Base-by-base conservation (phyloP, 108 stramenopile genomes). In the Nitzschia sp. region DNA sequence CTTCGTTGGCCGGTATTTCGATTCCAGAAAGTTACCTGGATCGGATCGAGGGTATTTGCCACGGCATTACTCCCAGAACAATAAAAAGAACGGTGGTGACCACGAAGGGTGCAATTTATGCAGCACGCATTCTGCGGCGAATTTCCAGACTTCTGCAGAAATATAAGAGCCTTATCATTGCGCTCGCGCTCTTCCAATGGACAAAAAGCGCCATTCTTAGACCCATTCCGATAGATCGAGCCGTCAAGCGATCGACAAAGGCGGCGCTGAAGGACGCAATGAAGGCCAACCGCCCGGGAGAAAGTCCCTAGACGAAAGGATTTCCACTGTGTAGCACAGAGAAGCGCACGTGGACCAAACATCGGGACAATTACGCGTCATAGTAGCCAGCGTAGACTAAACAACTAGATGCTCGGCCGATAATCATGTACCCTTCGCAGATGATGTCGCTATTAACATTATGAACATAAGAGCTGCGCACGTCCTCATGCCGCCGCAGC, bases 101-200 rank as follows among this genome's bases (percentile, higher is more conserved):
- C 9, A 66, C 82, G 0, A 87, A 88, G 64, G 71, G 75, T 9
- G 77, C 67, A 1, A 47, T 79, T 26, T 87, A 78, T 27, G 68
- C 63, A 26, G 59, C 79, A 51, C 81, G 74, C 48, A 45, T 90
- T 34, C 46, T 76, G 32, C 68, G 88, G n/a, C 87, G 88, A 59
- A 63, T 66, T 23, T 47, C 78, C 30, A 60, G 68, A 30, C 66
- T 94, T 1, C 64, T 91, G 63, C 38, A 80, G 47, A 88, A 89
- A 54, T 94, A 90, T 78, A 85, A 84, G 67, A 75, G 56, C 28
- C 13, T 90, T 5, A 63, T 94, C 25, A 70, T 89, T 27, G 35
- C 82, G 29, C 38, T 78, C 9, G 55, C 81, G 0, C 5, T 87
- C 2, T 63, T 72, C 24, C 82, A 68, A 59, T 94, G 92, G 92